Conservation (phyloP, 2,329 filamentous ascomycete species). For the Dactylellina leptospora region DNA sequence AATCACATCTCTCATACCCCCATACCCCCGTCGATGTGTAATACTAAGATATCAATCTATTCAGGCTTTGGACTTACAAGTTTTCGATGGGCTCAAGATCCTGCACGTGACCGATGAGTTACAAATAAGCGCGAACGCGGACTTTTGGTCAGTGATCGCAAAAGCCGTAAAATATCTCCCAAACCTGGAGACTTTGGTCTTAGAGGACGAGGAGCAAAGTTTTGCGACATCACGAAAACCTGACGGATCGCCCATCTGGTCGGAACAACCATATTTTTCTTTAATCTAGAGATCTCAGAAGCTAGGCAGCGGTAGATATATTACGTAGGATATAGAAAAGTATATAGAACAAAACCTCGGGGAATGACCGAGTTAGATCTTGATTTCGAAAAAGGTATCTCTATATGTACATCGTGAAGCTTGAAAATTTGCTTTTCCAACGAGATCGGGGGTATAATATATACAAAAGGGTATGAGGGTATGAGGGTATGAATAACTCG, state of each 20-base stretch:
- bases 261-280: neutral
- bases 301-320: no score
- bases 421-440: conserved; percentile 15
- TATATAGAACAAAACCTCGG: no score
- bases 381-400: neutral
- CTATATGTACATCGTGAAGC: conserved; percentile 39
- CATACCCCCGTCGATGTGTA: no score
- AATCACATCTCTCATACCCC: no score
- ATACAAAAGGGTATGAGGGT: conserved; percentile 31
- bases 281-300: no score
- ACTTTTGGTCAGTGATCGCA: neutral
- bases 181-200: conserved; percentile 13
- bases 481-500: conserved; percentile 9
- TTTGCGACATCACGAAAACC: conserved; percentile 22
- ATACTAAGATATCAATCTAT: neutral
- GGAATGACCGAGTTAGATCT: no score
- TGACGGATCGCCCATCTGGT: conserved; percentile 3
- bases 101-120: conserved; percentile 10
- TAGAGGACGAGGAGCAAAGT: conserved; percentile 13
- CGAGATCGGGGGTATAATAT: conserved; percentile 40
- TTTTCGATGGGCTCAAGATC: conserved; percentile 12
- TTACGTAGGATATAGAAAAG: no score
- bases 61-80: neutral
- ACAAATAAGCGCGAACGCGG: neutral
- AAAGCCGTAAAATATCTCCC: conserved; percentile 3